Percentiles rank a stretch among this genome's conserved stretches.
Conservation (phyloP, 2,329 filamentous ascomycete species). For the Dactylellina parvicollis region DNA sequence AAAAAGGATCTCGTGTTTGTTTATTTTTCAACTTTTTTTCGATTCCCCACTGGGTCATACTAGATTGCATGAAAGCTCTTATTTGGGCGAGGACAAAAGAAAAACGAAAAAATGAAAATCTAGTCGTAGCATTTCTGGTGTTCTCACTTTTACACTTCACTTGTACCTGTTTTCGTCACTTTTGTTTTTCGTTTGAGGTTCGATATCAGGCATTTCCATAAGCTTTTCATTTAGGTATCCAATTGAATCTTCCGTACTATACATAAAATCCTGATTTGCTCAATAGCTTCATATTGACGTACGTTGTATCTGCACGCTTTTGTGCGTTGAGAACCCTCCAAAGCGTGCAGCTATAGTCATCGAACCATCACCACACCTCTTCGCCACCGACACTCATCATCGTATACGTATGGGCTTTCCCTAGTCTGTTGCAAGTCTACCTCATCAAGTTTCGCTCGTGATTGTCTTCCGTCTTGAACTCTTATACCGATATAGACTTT, state of each 20-base stretch:
- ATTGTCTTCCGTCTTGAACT: too few species aligned
- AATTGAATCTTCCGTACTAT: too few species aligned
- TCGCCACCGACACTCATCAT: too few species aligned
- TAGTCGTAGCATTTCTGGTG: constrained; percentile 40
- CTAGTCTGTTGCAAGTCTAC: too few species aligned
- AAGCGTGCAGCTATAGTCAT: neutral
- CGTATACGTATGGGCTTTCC: too few species aligned
- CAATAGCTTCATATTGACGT: neutral
- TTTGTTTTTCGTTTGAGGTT: constrained; percentile 4
- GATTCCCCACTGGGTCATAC: constrained; percentile 50
- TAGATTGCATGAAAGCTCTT: constrained; percentile 33
- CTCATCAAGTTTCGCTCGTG: too few species aligned
- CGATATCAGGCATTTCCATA: constrained; percentile 3
- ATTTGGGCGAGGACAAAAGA: constrained; percentile 4
- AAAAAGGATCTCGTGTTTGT: neutral
- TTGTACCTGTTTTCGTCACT: neutral
- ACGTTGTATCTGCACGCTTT: constrained; percentile 5
- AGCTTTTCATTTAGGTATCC: neutral
- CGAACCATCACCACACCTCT: too few species aligned
- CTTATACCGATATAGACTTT: too few species aligned
- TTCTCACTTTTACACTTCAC: constrained; percentile 13
- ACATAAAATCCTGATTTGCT: too few species aligned
- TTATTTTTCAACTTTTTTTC: constrained; percentile 1
- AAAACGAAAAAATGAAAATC: constrained; percentile 2
- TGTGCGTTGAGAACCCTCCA: constrained; percentile 22